phyloP scores from a whole-genome alignment of 2,329 filamentous ascomycete species.

The Teratosphaeriaceae sp. region DNA sequence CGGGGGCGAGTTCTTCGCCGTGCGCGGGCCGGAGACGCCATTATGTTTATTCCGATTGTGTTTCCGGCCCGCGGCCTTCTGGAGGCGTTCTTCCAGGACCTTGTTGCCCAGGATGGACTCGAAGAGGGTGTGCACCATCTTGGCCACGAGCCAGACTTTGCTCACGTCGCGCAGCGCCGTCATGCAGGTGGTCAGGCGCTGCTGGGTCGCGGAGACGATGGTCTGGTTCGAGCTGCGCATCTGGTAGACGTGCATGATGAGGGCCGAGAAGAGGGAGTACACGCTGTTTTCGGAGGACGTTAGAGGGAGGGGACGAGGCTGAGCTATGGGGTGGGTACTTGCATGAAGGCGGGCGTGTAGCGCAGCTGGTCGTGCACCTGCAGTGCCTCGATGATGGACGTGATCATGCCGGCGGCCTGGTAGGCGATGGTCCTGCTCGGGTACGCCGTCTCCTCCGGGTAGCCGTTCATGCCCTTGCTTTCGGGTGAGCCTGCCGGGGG shows the following conservation, averaged over 20 bases:
- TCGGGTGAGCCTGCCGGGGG: conserved; percentile 66
- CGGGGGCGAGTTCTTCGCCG: conserved; percentile 19
- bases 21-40: conserved; percentile 23
- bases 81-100: conserved; percentile 78
- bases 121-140: conserved; percentile 97
- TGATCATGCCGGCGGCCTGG: conserved; percentile 94
- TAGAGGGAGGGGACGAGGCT: too few relatives aligned
- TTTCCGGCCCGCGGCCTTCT: conserved; percentile 81
- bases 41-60: conserved; percentile 63
- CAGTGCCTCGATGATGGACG: conserved; percentile 88
- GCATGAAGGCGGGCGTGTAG: conserved; percentile 89
- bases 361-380: conserved; percentile 74
- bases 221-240: conserved; percentile 92
- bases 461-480: conserved; percentile 48
- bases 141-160: conserved; percentile 93
- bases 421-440: conserved; percentile 95
- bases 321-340: too few relatives aligned
- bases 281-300: too few relatives aligned
- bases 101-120: conserved; percentile 97
- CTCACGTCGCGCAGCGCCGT: conserved; percentile 87
- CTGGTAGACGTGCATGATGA: conserved; percentile 99
- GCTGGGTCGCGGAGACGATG: conserved; percentile 82
- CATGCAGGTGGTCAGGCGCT: conserved; percentile 83
- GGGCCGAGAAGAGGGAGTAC: conserved; percentile 90
- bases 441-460: conserved; percentile 73